Evolutionary conservation across 208 protist genomes (phyloP).

Genomic region (Trypanosoma mega): DNA sequence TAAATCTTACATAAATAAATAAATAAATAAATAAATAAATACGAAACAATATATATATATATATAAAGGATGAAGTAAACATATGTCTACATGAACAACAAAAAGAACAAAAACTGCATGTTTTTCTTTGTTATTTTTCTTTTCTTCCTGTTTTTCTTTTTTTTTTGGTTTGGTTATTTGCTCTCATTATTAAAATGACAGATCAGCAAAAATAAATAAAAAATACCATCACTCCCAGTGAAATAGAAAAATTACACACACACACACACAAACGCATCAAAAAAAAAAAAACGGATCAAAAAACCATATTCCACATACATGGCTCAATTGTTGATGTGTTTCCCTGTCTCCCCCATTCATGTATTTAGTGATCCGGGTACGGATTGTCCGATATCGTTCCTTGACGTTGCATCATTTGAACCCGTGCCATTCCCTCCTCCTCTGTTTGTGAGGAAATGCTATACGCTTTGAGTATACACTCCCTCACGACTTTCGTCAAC

Average conservation of each 20-base stretch:
- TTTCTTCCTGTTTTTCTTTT: conserved; percentile 3
- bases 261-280: not conserved
- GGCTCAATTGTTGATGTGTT: no score
- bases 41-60: no score
- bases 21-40: no score
- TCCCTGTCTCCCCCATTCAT: not conserved
- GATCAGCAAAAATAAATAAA: conserved; percentile 1
- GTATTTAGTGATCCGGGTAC: conserved; percentile 66
- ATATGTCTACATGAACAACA: no score
- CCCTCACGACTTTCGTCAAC: conserved; percentile 76
- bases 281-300: not conserved
- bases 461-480: conserved; percentile 70
- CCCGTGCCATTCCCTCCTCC: conserved; percentile 71
- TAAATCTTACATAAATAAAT: no score
- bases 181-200: not conserved
- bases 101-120: no score
- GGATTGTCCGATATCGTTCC: conserved; percentile 79
- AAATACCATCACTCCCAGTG: not conserved
- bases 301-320: no score
- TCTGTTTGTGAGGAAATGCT: conserved; percentile 78
- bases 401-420: conserved; percentile 83
- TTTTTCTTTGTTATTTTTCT: conserved; percentile 7
- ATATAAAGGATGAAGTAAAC: no score
- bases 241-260: not conserved
- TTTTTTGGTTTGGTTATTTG: conserved; percentile 3